These are phyloP conservation scores for Xylaria sp. DNA, from an alignment of 2,329 filamentous ascomycete species.

Conservation along the genomic window DNA sequence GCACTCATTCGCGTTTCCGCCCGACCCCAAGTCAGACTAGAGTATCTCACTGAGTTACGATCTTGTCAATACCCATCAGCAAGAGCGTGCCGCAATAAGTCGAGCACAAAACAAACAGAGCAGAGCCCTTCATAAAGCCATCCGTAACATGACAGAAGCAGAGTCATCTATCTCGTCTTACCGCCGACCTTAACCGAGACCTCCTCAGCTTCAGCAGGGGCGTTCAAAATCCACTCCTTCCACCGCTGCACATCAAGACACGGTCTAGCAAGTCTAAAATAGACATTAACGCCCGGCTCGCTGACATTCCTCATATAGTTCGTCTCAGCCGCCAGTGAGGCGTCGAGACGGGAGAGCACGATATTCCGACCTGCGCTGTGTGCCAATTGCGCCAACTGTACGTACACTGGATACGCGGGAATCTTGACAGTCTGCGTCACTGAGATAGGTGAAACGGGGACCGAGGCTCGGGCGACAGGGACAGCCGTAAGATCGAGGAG, in stretches of 20 bases:
- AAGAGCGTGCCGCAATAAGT: too few species aligned
- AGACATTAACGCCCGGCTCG: slow-evolving; percentile 14
- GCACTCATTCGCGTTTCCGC: too few species aligned
- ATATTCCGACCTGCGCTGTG: slow-evolving; percentile 12
- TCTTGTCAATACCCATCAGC: too few species aligned
- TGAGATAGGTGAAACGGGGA: too few species aligned
- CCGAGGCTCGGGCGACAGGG: not conserved
- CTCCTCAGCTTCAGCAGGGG: slow-evolving; percentile 21
- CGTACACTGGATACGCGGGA: slow-evolving; percentile 31
- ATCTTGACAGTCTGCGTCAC: not conserved
- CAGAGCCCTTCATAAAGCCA: too few species aligned
- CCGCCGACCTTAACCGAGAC: slow-evolving; percentile 2
- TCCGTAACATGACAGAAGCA: too few species aligned
- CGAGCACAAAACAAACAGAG: too few species aligned
- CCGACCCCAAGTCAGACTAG: too few species aligned
- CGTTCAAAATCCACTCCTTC: slow-evolving; percentile 34
- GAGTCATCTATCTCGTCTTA: not conserved
- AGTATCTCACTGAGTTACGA: too few species aligned
- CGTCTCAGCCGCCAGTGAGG: not conserved
- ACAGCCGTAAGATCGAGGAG: slow-evolving; percentile 17
- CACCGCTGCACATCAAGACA: slow-evolving; percentile 30
- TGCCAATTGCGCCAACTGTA: slow-evolving; percentile 26
- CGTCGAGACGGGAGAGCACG: slow-evolving; percentile 31
- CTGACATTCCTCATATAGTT: not conserved
- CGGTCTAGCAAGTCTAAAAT: slow-evolving; percentile 22